phyloP scores from a whole-genome alignment of 768 basidiomycete genomes.

The Boletus reticuloceps region DNA sequence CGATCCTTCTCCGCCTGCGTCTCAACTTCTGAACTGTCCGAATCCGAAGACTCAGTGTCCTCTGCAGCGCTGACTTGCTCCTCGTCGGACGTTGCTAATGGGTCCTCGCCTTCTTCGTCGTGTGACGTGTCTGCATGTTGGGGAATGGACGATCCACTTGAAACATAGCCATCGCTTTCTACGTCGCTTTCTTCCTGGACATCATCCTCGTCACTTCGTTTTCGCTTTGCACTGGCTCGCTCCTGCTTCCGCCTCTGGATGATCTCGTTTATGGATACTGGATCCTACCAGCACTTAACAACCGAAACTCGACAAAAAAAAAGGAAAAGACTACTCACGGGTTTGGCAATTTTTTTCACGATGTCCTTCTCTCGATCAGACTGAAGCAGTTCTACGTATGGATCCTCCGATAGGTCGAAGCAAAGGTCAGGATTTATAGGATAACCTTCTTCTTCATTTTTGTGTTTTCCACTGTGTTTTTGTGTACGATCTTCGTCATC shows the following conservation, averaged over 20 bases:
- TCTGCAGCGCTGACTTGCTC: slow-evolving; percentile 30
- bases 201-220: slow-evolving; percentile 41
- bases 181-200: slow-evolving; percentile 37
- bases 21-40: slow-evolving; percentile 60
- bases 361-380: slow-evolving; percentile 48
- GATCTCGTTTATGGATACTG: slow-evolving; percentile 91
- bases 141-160: slow-evolving; percentile 1
- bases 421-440: slow-evolving; percentile 78
- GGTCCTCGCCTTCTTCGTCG: slow-evolving; percentile 32
- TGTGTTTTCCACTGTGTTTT: slow-evolving; percentile 20
- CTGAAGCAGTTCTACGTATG: slow-evolving; percentile 55
- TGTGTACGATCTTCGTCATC: slow-evolving; percentile 56
- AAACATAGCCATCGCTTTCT: slow-evolving; percentile 16
- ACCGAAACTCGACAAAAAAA: background rate
- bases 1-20: slow-evolving; percentile 60
- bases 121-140: slow-evolving; percentile 30
- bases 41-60: slow-evolving; percentile 51
- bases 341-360: slow-evolving; percentile 61
- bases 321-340: slow-evolving; percentile 40
- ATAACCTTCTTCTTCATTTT: slow-evolving; percentile 47
- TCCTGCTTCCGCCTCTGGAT: slow-evolving; percentile 67
- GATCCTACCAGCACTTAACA: slow-evolving; percentile 43
- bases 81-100: slow-evolving; percentile 32
- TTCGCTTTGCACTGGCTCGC: slow-evolving; percentile 54
- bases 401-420: slow-evolving; percentile 77